Percentiles rank a stretch among this genome's conserved stretches.
Conservation (phyloP, 495 filamentous ascomycete genomes). For the Trichoderma reesei region DNA sequence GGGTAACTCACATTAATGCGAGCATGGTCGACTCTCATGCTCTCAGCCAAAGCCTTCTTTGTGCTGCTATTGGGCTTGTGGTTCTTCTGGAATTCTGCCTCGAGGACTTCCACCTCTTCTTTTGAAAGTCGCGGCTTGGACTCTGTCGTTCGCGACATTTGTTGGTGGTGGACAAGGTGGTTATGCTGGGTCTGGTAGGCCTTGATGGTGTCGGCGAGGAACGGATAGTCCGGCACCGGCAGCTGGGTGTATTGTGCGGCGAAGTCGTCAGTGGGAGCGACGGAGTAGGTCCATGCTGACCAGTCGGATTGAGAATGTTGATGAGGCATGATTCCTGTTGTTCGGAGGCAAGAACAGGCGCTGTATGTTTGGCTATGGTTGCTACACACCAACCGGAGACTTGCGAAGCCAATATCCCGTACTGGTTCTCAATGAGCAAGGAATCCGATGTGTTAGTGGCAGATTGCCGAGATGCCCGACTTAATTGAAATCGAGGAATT, state of each 20-base stretch:
- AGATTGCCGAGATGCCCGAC: not conserved
- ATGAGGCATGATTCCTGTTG: not conserved
- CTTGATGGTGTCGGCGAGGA: constrained; percentile 11
- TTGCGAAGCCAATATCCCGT: not conserved
- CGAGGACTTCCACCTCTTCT: constrained; percentile 70
- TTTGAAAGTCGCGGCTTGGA: constrained; percentile 64
- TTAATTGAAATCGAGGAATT: not conserved
- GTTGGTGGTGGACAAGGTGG: constrained; percentile 10
- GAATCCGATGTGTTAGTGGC: not conserved
- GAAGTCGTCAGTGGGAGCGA: not conserved
- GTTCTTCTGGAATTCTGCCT: constrained; percentile 64
- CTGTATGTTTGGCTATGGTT: not conserved
- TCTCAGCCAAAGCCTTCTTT: constrained; percentile 64
- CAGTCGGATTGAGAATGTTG: constrained; percentile 2
- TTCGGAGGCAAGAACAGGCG: not conserved
- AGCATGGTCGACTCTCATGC: constrained; percentile 61
- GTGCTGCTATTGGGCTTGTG: constrained; percentile 68
- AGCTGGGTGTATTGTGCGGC: constrained; percentile 5
- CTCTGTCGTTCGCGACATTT: constrained; percentile 25
- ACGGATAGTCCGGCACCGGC: not conserved
- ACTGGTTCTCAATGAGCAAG: not conserved
- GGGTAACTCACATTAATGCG: constrained; percentile 59
- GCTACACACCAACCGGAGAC: not conserved
- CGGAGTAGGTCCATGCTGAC: constrained; percentile 6
- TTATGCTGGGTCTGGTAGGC: constrained; percentile 9